Conservation (phyloP, 148 eudicot genomes). For the Heliosperma pusillum region DNA sequence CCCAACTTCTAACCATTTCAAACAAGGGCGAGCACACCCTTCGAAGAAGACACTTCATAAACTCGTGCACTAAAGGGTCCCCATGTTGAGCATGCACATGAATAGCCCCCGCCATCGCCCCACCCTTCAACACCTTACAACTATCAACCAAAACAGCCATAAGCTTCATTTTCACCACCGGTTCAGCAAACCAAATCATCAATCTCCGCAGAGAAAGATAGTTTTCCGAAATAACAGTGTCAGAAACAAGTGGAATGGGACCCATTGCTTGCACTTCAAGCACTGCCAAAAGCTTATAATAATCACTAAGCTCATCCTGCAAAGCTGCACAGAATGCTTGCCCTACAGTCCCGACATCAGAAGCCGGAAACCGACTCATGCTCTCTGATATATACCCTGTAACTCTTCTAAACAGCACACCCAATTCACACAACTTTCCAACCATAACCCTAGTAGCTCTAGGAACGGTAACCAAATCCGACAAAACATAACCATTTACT, state of each 20-base stretch:
- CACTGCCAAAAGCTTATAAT: conserved; percentile 87
- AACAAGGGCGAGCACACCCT: conserved; percentile 92
- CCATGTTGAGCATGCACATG: conserved; percentile 99
- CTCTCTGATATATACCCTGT: conserved; percentile 69
- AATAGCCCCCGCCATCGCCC: conserved; percentile 97
- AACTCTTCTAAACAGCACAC: conserved; percentile 88
- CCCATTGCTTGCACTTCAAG: conserved; percentile 88
- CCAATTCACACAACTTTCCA: conserved; percentile 75
- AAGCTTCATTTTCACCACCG: conserved; percentile 89
- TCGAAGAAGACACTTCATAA: conserved; percentile 77
- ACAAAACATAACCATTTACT: conserved; percentile 57
- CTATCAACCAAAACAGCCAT: conserved; percentile 94
- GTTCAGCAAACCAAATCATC: conserved; percentile 92
- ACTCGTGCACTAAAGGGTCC: conserved; percentile 85
- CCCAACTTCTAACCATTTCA: conserved; percentile 99
- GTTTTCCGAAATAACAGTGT: conserved; percentile 54
- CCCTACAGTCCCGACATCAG: conserved; percentile 91
- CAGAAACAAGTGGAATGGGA: conserved; percentile 81
- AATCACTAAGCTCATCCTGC: conserved; percentile 92
- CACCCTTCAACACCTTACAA: conserved; percentile 87
- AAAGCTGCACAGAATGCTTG: conserved; percentile 95
- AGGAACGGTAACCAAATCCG: conserved; percentile 52
- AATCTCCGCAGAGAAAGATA: conserved; percentile 84
- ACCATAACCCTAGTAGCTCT: conserved; percentile 64
- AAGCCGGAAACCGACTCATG: conserved; percentile 60